A percentile compares a stretch with the other conserved stretches of the same genome.
phyloP scores from a whole-genome alignment of 1,139 yeast species.

The Suhomyces taliae region DNA sequence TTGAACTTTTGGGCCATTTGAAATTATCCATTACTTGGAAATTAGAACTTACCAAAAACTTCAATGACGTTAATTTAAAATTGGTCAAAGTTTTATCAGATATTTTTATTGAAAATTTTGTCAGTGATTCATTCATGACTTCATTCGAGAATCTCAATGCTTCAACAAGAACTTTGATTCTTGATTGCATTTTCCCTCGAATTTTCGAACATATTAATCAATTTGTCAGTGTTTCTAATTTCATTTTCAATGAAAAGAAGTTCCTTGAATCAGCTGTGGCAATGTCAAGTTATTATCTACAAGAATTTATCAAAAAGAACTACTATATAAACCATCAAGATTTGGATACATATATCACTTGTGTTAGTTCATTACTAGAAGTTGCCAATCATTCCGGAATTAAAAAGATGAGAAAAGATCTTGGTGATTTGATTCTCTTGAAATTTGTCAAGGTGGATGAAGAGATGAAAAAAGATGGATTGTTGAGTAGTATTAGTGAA shows the following conservation, averaged over 20 bases:
- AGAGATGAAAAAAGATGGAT: neutral
- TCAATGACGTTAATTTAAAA: slow-evolving; percentile 24
- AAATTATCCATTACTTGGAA: slow-evolving; percentile 29
- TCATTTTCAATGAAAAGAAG: slow-evolving; percentile 36
- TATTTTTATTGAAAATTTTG: slow-evolving; percentile 32
- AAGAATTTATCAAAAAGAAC: slow-evolving; percentile 19
- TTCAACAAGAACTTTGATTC: slow-evolving; percentile 28
- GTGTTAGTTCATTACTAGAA: slow-evolving; percentile 38
- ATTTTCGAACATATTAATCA: slow-evolving; percentile 40
- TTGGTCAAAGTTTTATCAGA: slow-evolving; percentile 27
- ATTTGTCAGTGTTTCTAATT: slow-evolving; percentile 34
- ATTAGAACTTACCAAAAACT: slow-evolving; percentile 18
- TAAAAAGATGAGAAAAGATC: slow-evolving; percentile 21
- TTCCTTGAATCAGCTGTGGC: slow-evolving; percentile 30
- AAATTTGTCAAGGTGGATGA: slow-evolving; percentile 18
- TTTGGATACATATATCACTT: slow-evolving; percentile 28
- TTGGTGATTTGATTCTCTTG: slow-evolving; percentile 33
- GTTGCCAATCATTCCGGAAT: slow-evolving; percentile 15
- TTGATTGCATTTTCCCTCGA: slow-evolving; percentile 38
- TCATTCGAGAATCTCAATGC: slow-evolving; percentile 22
- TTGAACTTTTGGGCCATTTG: slow-evolving; percentile 40
- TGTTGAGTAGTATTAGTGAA: neutral
- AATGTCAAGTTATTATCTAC: slow-evolving; percentile 21
- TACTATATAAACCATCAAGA: slow-evolving; percentile 27
- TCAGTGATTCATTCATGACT: slow-evolving; percentile 21